Conservation (phyloP, 805 yeast species). For the Candida andamanensis region DNA sequence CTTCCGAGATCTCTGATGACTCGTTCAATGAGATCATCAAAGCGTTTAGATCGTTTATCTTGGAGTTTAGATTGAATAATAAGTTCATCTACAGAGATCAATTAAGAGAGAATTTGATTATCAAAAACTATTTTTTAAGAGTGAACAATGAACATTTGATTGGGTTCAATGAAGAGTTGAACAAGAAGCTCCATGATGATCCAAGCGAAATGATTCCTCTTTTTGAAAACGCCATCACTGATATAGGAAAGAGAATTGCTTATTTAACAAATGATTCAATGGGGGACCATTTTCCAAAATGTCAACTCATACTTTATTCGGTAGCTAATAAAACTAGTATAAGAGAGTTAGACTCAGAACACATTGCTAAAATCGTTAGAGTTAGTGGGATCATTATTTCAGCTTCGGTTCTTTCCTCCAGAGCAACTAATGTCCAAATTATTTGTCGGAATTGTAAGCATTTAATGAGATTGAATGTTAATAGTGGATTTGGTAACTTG, state of each 20-base stretch:
- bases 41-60: slow-evolving; percentile 74
- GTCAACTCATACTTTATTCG: slow-evolving; percentile 76
- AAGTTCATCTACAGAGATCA: slow-evolving; percentile 88
- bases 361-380: slow-evolving; percentile 83
- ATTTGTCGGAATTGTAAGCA: slow-evolving; percentile 88
- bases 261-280: slow-evolving; percentile 44
- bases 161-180: slow-evolving; percentile 82
- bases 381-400: slow-evolving; percentile 91
- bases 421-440: slow-evolving; percentile 78
- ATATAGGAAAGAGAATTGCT: slow-evolving; percentile 73
- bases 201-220: slow-evolving; percentile 85
- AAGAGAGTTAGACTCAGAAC: slow-evolving; percentile 79
- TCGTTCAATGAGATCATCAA: slow-evolving; percentile 65
- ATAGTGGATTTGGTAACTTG: slow-evolving; percentile 66
- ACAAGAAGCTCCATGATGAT: slow-evolving; percentile 76
- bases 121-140: slow-evolving; percentile 63
- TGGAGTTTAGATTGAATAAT: slow-evolving; percentile 80
- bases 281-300: slow-evolving; percentile 60
- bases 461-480: slow-evolving; percentile 58
- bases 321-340: slow-evolving; percentile 68
- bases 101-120: slow-evolving; percentile 77
- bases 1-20: slow-evolving; percentile 63
- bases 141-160: slow-evolving; percentile 83
- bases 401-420: slow-evolving; percentile 80
- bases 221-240: slow-evolving; percentile 78